phyloP scores from a whole-genome alignment of 306 rosid species.

The Geum urbanum region DNA sequence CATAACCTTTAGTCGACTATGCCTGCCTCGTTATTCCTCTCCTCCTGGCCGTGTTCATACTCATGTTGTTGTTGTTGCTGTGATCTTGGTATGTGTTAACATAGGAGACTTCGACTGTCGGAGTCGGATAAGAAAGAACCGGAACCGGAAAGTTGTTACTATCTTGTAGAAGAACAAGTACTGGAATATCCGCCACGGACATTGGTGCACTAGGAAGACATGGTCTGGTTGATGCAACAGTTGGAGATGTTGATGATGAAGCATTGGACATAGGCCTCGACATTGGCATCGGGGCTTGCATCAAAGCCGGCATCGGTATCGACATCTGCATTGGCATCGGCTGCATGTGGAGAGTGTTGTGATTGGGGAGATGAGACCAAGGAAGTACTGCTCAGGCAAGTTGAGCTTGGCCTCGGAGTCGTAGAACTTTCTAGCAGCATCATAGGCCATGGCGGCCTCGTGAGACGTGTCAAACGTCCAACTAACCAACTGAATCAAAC shows the following conservation, averaged over 20 bases:
- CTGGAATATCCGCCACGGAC: neutral
- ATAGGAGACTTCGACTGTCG: neutral
- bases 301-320: neutral
- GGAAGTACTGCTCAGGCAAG: constrained; percentile 34
- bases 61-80: neutral
- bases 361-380: constrained; percentile 1
- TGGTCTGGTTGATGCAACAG: neutral
- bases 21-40: constrained; percentile 5
- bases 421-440: constrained; percentile 62
- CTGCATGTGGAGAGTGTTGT: neutral
- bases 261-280: neutral
- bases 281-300: too few species aligned
- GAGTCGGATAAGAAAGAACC: neutral
- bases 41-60: neutral
- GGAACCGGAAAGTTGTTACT: too few species aligned
- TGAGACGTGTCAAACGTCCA: constrained; percentile 69
- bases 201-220: too few species aligned
- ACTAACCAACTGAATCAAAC: too few species aligned
- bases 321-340: too few species aligned
- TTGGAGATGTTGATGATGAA: neutral
- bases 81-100: neutral
- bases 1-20: constrained; percentile 28
- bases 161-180: neutral
- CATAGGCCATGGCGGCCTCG: constrained; percentile 84
- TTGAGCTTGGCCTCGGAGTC: constrained; percentile 78